Evolutionary conservation across 345 rosid genomes (phyloP).

Genomic region (Cardamine resedifolia): DNA sequence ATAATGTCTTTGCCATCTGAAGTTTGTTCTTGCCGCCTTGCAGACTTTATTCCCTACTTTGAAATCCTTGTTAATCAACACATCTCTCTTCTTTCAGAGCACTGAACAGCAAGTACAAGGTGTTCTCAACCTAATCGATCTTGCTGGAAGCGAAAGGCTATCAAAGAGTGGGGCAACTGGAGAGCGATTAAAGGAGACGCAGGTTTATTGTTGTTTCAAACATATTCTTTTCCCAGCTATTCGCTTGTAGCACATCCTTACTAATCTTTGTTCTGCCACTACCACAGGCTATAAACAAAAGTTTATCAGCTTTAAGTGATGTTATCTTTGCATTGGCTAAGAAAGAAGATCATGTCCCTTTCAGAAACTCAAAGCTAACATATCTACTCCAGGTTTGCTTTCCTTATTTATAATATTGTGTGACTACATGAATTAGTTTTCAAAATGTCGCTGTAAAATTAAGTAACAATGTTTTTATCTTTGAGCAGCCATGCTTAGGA

Average conservation of each 20-base stretch:
- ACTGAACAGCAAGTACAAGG: conserved; percentile 5
- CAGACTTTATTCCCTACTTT: neutral
- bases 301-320: neutral
- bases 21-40: neutral
- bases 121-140: conserved; percentile 7
- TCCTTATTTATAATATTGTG: neutral
- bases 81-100: neutral
- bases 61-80: neutral
- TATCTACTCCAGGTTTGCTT: neutral
- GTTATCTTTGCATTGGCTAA: conserved; percentile 3
- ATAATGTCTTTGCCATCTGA: neutral
- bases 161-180: conserved; percentile 17
- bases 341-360: conserved; percentile 18
- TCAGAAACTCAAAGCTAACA: conserved; percentile 8
- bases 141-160: conserved; percentile 10
- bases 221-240: neutral
- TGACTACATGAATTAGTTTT: neutral
- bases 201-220: neutral
- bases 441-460: neutral
- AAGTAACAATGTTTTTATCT: neutral
- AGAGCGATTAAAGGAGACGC: conserved; percentile 10
- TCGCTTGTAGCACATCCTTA: neutral
- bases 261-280: neutral
- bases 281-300: conserved; percentile 15
- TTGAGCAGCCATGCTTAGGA: conserved; percentile 7